Conservation (phyloP, 2,329 filamentous ascomycete species). For the Cercospora sp. region DNA sequence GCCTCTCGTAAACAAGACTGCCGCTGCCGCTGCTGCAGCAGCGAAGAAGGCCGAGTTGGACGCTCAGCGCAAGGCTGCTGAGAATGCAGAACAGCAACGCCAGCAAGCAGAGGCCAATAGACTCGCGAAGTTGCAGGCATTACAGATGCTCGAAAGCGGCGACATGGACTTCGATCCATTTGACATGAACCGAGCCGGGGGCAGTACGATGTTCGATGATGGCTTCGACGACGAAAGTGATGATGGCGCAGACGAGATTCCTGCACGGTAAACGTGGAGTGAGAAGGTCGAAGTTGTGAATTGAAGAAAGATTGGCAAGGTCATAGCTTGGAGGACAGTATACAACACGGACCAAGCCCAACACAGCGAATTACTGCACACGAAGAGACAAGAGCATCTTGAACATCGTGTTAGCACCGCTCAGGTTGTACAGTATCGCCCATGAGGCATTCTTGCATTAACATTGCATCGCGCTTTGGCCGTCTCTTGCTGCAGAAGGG, state of each 20-base stretch:
- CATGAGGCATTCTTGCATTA: constrained; percentile 7
- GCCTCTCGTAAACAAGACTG: neutral
- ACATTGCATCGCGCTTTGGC: neutral
- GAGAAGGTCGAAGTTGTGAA: neutral
- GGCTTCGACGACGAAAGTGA: constrained; percentile 24
- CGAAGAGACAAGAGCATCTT: neutral
- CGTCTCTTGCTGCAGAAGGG: neutral
- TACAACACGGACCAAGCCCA: neutral
- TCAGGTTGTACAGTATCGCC: neutral
- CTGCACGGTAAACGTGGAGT: constrained; percentile 11
- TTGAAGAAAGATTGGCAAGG: neutral
- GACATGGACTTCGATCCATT: constrained; percentile 18
- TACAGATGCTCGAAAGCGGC: constrained; percentile 32
- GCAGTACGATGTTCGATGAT: constrained; percentile 2
- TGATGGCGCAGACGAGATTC: constrained; percentile 25
- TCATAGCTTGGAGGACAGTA: neutral
- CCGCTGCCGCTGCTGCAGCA: neutral
- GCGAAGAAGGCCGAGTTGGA: constrained; percentile 9
- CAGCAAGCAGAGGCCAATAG: constrained; percentile 38
- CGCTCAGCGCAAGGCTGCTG: constrained; percentile 10
- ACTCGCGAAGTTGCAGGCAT: constrained; percentile 39
- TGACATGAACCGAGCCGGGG: constrained; percentile 17
- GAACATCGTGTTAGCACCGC: constrained; percentile 7
- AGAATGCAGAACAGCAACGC: constrained; percentile 12
- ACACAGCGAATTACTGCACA: neutral